phyloP scores from a whole-genome alignment of 2,329 filamentous ascomycete species.

The Fusarium decemcellulare region DNA sequence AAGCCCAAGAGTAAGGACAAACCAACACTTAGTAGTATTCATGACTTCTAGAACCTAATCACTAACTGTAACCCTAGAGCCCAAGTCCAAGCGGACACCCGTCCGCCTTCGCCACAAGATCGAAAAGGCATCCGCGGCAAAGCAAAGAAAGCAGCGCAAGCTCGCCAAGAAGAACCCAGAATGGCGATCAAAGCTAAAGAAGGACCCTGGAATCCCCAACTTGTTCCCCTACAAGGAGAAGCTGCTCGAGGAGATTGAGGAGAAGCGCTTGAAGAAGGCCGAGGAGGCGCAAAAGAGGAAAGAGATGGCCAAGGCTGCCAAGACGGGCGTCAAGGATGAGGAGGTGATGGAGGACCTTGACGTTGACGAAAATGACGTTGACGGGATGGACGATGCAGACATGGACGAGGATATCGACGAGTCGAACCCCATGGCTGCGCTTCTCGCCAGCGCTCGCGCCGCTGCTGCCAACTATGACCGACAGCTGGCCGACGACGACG shows the following conservation, averaged over 20 bases:
- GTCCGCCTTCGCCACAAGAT: slow-evolving; percentile 96
- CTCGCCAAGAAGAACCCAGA: slow-evolving; percentile 95
- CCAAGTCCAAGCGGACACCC: slow-evolving; percentile 92
- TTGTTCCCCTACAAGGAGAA: slow-evolving; percentile 98
- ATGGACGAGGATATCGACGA: slow-evolving; percentile 74
- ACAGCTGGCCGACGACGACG: slow-evolving; percentile 72
- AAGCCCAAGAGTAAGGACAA: slow-evolving; percentile 66
- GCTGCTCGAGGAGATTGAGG: slow-evolving; percentile 94
- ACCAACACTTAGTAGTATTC: fast-evolving
- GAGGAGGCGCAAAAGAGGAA: slow-evolving; percentile 81
- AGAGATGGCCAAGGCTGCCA: slow-evolving; percentile 79
- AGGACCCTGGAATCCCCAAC: slow-evolving; percentile 98
- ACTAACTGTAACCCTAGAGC: slow-evolving; percentile 70
- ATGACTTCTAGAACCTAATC: not conserved
- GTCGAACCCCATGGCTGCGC: slow-evolving; percentile 91
- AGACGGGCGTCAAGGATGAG: slow-evolving; percentile 64
- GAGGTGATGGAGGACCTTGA: slow-evolving; percentile 62
- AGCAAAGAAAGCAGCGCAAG: slow-evolving; percentile 92
- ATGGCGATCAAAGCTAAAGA: slow-evolving; percentile 96
- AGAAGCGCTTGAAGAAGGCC: slow-evolving; percentile 83
- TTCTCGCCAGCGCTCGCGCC: slow-evolving; percentile 85
- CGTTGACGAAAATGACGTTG: slow-evolving; percentile 63
- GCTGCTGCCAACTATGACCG: slow-evolving; percentile 83
- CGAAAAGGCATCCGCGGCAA: slow-evolving; percentile 89
- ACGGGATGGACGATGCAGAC: slow-evolving; percentile 65